Conservation (phyloP, 2,329 filamentous ascomycete species). For the Coniosporium tulheliwenetii region DNA sequence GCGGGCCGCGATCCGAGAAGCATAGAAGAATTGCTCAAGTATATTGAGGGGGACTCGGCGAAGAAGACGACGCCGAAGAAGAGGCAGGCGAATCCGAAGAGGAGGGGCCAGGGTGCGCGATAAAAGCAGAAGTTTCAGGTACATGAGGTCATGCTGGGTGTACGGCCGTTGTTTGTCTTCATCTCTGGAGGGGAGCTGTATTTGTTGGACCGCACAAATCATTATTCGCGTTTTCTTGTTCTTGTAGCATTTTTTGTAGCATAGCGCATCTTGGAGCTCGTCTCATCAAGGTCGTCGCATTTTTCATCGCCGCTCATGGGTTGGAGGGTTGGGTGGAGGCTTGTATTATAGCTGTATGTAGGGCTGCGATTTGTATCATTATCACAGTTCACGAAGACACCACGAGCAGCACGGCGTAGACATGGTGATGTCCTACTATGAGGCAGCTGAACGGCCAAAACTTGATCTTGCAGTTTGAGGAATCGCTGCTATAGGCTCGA, state of each 20-base stretch:
- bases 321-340: neutral
- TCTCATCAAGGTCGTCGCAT: no score
- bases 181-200: no score
- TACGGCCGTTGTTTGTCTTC: no score
- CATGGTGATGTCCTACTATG: no score
- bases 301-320: no score
- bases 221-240: neutral
- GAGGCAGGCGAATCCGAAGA: constrained; percentile 27
- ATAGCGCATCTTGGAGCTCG: neutral
- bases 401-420: no score
- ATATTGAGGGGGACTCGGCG: constrained; percentile 61
- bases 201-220: neutral
- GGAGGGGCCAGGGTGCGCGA: constrained; percentile 6
- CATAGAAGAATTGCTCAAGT: constrained; percentile 86
- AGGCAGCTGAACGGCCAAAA: no score
- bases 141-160: no score
- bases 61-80: constrained; percentile 29
- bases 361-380: neutral
- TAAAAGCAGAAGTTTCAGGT: no score
- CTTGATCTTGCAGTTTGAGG: no score
- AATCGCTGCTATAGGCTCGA: no score
- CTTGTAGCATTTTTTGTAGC: neutral
- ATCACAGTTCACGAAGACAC: neutral
- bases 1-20: constrained; percentile 42
- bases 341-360: neutral